phyloP scores from a whole-genome alignment of 768 basidiomycete genomes.

The Psilocybe sp. region DNA sequence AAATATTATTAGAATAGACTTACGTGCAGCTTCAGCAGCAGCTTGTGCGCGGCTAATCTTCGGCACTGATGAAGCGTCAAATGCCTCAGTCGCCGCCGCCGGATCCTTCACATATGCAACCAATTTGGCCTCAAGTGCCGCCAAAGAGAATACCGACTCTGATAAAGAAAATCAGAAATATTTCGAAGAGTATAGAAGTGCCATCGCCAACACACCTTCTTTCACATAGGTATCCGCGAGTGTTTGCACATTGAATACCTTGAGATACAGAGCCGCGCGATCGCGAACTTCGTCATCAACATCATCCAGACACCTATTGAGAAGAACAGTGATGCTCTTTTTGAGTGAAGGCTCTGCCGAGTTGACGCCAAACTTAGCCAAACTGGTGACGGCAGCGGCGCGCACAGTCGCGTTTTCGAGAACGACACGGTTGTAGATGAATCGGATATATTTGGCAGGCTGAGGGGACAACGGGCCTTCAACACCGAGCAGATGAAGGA shows the following conservation, averaged over 20 bases:
- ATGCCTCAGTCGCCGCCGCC: conserved; percentile 63
- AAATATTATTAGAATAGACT: conserved; percentile 23
- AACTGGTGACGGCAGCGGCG: conserved; percentile 90
- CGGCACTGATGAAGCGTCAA: conserved; percentile 83
- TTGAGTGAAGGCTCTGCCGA: conserved; percentile 74
- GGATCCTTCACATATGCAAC: conserved; percentile 92
- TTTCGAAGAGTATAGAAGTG: neutral
- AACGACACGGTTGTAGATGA: conserved; percentile 99
- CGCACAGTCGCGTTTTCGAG: conserved; percentile 97
- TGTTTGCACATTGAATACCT: conserved; percentile 72
- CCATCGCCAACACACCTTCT: conserved; percentile 60
- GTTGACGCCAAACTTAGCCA: conserved; percentile 96
- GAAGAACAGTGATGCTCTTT: conserved; percentile 83
- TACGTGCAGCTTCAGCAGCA: conserved; percentile 84
- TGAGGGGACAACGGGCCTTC: conserved; percentile 97
- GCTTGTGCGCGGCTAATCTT: conserved; percentile 94
- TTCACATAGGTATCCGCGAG: conserved; percentile 87
- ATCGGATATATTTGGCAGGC: conserved; percentile 97
- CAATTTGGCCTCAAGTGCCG: conserved; percentile 85
- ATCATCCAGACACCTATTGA: conserved; percentile 95
- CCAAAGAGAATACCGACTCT: conserved; percentile 95
- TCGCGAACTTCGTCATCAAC: conserved; percentile 99
- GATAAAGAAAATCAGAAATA: conserved; percentile 9
- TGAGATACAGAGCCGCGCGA: conserved; percentile 92
- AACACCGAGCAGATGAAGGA: conserved; percentile 90